phyloP scores from a whole-genome alignment of 1,139 yeast species.

The Pichia sp. region DNA sequence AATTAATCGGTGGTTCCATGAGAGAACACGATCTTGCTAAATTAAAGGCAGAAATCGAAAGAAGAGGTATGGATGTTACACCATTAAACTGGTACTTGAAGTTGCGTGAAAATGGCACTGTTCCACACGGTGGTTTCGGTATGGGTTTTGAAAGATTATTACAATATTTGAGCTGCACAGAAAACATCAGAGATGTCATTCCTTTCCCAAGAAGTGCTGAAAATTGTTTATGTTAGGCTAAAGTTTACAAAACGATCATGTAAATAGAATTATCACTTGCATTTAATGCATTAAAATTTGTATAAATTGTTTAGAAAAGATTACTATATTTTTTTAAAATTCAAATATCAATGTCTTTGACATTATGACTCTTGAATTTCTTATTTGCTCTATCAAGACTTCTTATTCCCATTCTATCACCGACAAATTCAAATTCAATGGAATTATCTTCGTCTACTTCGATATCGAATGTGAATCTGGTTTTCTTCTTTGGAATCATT shows the following conservation, averaged over 20 bases:
- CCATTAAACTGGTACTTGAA: constrained; percentile 81
- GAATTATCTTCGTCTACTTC: constrained; percentile 32
- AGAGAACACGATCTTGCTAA: constrained; percentile 68
- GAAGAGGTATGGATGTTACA: constrained; percentile 51
- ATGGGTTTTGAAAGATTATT: constrained; percentile 89
- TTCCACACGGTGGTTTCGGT: constrained; percentile 98
- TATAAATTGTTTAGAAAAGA: neutral
- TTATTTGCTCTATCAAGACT: constrained; percentile 81
- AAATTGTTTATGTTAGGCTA: constrained; percentile 42
- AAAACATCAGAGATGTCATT: constrained; percentile 80
- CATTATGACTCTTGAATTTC: constrained; percentile 75
- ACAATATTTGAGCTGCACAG: constrained; percentile 66
- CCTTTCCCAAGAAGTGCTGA: constrained; percentile 71
- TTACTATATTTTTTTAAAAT: neutral
- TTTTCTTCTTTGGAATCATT: constrained; percentile 29
- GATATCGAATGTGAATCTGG: constrained; percentile 26
- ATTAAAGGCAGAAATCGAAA: constrained; percentile 49
- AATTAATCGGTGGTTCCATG: constrained; percentile 90
- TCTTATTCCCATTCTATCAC: constrained; percentile 75
- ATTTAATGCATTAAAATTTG: neutral
- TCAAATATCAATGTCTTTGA: constrained; percentile 23
- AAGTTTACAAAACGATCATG: neutral
- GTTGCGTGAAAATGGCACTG: constrained; percentile 71
- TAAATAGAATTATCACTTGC: neutral
- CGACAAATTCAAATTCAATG: constrained; percentile 66